Conservation (phyloP, 176 grass and related monocot genomes). For the Secale cereale region DNA sequence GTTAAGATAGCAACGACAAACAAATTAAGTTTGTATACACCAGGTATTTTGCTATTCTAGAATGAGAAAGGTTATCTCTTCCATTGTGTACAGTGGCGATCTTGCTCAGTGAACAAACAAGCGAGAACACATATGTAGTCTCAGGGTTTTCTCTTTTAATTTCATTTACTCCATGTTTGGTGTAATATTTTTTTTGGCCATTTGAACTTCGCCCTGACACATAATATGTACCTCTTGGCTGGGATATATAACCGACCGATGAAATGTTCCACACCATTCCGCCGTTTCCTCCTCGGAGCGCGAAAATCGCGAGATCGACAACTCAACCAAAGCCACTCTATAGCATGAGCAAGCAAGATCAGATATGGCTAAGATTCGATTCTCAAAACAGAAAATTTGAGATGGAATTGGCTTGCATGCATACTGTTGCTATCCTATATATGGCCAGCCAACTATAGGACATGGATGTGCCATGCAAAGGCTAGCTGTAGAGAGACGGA, state of each 20-base stretch:
- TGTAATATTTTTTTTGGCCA: background rate
- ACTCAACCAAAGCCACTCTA: background rate
- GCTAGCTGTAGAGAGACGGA: background rate
- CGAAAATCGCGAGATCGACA: background rate
- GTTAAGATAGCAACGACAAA: background rate
- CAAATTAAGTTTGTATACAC: background rate
- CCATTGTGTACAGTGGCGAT: background rate
- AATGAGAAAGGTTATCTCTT: no score
- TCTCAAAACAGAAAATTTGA: background rate
- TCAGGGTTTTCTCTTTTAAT: background rate
- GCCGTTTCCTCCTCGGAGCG: background rate
- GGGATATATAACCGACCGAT: background rate
- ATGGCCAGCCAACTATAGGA: background rate
- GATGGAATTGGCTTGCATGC: background rate
- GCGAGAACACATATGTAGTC: background rate
- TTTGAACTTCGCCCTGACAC: no score
- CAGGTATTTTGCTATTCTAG: background rate
- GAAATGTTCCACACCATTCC: background rate
- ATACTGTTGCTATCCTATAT: background rate
- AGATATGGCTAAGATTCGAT: background rate
- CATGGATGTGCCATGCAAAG: constrained; percentile 3
- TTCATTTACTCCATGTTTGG: background rate
- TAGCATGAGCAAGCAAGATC: background rate
- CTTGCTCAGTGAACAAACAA: background rate
- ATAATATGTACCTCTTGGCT: background rate